These are phyloP conservation scores for Saccharomycopsis selenospora DNA, from an alignment of 805 yeast species.

Conservation along the genomic window DNA sequence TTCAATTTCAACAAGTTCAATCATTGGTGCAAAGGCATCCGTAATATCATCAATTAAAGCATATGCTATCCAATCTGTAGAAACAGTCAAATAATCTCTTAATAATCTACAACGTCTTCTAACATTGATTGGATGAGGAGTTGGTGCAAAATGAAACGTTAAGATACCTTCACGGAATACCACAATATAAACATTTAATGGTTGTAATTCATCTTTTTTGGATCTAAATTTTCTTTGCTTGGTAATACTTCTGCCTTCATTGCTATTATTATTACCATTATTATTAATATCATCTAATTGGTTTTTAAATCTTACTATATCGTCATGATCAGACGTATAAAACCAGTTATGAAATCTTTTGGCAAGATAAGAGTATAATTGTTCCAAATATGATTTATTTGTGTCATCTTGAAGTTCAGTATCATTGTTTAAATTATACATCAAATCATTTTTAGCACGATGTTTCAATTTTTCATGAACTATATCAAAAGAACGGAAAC, in stretches of 20 bases:
- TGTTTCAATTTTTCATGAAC: constrained; percentile 28
- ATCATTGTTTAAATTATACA: neutral
- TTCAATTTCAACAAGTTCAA: constrained; percentile 68
- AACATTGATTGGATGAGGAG: constrained; percentile 65
- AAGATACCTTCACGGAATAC: constrained; percentile 62
- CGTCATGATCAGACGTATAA: neutral
- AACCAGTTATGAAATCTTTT: neutral
- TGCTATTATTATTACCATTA: neutral
- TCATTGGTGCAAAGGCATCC: constrained; percentile 78
- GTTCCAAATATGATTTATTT: neutral
- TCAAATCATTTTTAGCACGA: constrained; percentile 14
- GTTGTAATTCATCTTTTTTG: constrained; percentile 30
- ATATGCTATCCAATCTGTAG: constrained; percentile 78
- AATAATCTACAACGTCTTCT: constrained; percentile 76
- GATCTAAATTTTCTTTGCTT: constrained; percentile 25
- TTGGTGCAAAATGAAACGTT: constrained; percentile 64
- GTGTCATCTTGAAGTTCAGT: neutral
- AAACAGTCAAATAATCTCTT: constrained; percentile 69
- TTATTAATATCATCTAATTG: neutral
- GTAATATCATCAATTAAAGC: constrained; percentile 80
- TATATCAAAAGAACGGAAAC: constrained; percentile 93
- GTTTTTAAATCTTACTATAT: neutral
- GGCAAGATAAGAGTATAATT: neutral
- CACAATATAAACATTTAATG: constrained; percentile 67
- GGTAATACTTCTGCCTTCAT: neutral